These are phyloP conservation scores for Sanguinoderma infundibulare DNA, from an alignment of 1,284 basidiomycete species.

Conservation along the genomic window DNA sequence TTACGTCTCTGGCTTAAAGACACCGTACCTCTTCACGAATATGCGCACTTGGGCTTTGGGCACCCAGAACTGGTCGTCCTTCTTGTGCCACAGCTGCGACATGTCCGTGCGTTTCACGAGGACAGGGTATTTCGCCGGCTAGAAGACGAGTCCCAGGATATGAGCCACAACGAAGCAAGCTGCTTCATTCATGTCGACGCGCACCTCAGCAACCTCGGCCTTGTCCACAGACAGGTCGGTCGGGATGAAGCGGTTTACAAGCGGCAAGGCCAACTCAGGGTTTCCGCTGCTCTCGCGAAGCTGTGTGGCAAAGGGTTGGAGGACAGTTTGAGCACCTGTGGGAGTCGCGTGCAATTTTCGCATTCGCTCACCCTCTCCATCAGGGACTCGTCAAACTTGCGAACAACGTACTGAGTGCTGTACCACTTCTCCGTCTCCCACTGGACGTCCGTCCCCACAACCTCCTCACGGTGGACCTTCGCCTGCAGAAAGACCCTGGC, in stretches of 20 bases:
- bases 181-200: not conserved
- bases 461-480: slow-evolving; percentile 34
- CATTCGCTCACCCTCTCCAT: slow-evolving; percentile 41
- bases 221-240: slow-evolving; percentile 54
- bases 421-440: slow-evolving; percentile 58
- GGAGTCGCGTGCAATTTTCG: not conserved
- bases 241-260: slow-evolving; percentile 60
- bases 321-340: too few species aligned
- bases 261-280: slow-evolving; percentile 28
- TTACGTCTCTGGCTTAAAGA: not conserved
- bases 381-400: slow-evolving; percentile 45
- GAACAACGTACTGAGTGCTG: slow-evolving; percentile 54
- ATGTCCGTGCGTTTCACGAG: slow-evolving; percentile 23
- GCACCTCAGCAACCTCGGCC: slow-evolving; percentile 47
- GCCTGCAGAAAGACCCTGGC: slow-evolving; percentile 51
- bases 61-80: slow-evolving; percentile 39
- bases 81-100: slow-evolving; percentile 35
- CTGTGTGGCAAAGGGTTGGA: slow-evolving; percentile 39
- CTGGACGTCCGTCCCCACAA: slow-evolving; percentile 41
- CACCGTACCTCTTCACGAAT: slow-evolving; percentile 29
- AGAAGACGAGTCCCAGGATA: not conserved
- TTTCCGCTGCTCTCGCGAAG: slow-evolving; percentile 28
- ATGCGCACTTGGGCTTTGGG: slow-evolving; percentile 33
- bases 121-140: slow-evolving; percentile 29
- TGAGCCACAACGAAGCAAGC: not conserved